A percentile compares a stretch with the other conserved stretches of the same genome.
Evolutionary conservation across 1,139 yeast species (phyloP).

Genomic region (Pichia sp.): DNA sequence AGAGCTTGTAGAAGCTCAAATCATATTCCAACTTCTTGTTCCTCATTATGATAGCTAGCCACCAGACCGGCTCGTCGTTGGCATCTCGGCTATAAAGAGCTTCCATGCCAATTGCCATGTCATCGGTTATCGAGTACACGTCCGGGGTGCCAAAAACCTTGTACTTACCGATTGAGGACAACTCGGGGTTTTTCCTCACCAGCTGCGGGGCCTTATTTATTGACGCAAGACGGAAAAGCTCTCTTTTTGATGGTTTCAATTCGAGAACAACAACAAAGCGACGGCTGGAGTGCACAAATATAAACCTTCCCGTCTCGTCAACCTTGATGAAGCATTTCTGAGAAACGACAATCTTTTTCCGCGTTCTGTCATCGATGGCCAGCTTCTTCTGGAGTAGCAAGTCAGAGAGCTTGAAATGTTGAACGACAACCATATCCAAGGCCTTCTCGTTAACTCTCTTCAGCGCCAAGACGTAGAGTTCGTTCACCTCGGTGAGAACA

Average conservation of each 20-base stretch:
- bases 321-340: slow-evolving; percentile 11
- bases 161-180: slow-evolving; percentile 3
- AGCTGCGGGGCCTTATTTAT: slow-evolving; percentile 1
- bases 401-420: slow-evolving; percentile 5
- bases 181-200: background rate
- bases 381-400: background rate
- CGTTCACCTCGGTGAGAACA: slow-evolving; percentile 13
- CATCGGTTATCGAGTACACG: background rate
- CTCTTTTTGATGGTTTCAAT: slow-evolving; percentile 11
- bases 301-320: slow-evolving; percentile 6
- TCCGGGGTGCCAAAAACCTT: slow-evolving; percentile 8
- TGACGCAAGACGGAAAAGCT: slow-evolving; percentile 6
- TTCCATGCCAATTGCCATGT: slow-evolving; percentile 1
- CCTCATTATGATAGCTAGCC: slow-evolving; percentile 1
- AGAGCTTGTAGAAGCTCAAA: slow-evolving; percentile 1
- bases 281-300: slow-evolving; percentile 4
- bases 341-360: background rate
- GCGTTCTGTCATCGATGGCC: background rate
- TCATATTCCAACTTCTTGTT: slow-evolving; percentile 3
- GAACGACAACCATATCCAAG: slow-evolving; percentile 1
- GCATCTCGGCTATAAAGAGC: background rate
- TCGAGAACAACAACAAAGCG: slow-evolving; percentile 11
- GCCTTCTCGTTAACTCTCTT: background rate
- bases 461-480: slow-evolving; percentile 7
- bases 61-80: background rate